These are phyloP conservation scores for Chloranthus sessilifolius DNA, from an alignment of 164 flowering plant genomes.

Conservation along the genomic window DNA sequence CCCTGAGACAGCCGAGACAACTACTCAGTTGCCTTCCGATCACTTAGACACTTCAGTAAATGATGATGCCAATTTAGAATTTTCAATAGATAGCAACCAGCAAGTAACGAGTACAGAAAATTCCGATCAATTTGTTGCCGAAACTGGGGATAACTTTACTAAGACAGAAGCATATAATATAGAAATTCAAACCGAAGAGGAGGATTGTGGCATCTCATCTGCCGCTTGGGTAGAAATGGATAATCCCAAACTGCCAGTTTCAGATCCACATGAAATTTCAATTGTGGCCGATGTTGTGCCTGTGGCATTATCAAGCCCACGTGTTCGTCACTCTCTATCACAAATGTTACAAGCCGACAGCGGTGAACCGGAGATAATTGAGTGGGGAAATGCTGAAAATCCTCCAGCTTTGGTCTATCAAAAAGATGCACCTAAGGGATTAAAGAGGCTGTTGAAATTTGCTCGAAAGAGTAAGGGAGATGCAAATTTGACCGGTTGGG, in stretches of 20 bases:
- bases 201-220: conserved; percentile 58
- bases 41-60: conserved; percentile 11
- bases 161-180: conserved; percentile 20
- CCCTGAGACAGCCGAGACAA: conserved; percentile 19
- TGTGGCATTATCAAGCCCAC: conserved; percentile 40
- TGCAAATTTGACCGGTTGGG: conserved; percentile 52
- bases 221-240: conserved; percentile 74
- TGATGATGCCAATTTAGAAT: conserved; percentile 23
- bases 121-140: conserved; percentile 25
- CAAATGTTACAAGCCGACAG: conserved; percentile 89
- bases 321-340: conserved; percentile 80
- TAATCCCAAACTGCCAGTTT: conserved; percentile 28
- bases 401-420: conserved; percentile 65
- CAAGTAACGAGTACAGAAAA: conserved; percentile 22
- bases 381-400: conserved; percentile 91
- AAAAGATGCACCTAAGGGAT: conserved; percentile 83
- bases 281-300: conserved; percentile 30
- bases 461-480: conserved; percentile 78
- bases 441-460: conserved; percentile 85
- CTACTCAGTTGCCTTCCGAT: conserved; percentile 23
- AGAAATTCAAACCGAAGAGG: conserved; percentile 39
- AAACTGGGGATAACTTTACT: conserved; percentile 19
- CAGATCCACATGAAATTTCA: conserved; percentile 9
- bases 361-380: conserved; percentile 59
- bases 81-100: conserved; percentile 20